These are phyloP conservation scores for Terfezia boudieri DNA, from an alignment of 495 filamentous ascomycete genomes.

Conservation along the genomic window DNA sequence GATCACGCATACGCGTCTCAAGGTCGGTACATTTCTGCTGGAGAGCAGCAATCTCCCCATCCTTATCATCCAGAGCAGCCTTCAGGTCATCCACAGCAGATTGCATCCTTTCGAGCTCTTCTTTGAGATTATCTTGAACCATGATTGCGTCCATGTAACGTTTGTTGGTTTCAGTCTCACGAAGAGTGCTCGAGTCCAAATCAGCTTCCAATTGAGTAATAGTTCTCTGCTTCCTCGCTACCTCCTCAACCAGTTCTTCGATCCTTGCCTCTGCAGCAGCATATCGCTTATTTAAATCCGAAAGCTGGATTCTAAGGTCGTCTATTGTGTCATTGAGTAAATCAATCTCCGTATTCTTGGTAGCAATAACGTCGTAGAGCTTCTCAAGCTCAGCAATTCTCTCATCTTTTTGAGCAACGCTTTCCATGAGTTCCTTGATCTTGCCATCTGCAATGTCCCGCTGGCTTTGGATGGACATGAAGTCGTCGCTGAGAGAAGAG, in stretches of 20 bases:
- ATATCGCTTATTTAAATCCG: slow-evolving; percentile 8
- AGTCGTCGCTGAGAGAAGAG: neutral
- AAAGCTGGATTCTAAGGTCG: slow-evolving; percentile 4
- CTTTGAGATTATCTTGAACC: neutral
- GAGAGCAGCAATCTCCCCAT: neutral
- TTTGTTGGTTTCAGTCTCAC: slow-evolving; percentile 4
- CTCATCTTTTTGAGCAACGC: neutral
- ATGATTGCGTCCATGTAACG: slow-evolving; percentile 1
- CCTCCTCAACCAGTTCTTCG: slow-evolving; percentile 6
- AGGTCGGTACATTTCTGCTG: neutral
- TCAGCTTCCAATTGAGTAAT: slow-evolving; percentile 6
- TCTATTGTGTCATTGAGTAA: neutral
- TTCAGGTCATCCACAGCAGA: neutral
- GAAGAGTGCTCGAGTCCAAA: slow-evolving; percentile 2
- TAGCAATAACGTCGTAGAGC: neutral
- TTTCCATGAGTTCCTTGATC: neutral
- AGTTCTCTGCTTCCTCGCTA: slow-evolving; percentile 5
- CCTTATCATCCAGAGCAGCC: neutral
- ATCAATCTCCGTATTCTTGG: neutral
- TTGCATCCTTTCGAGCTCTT: neutral
- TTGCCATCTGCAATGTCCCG: neutral
- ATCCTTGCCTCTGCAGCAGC: slow-evolving; percentile 5
- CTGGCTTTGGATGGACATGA: neutral
- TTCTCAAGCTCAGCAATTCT: neutral
- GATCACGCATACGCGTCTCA: neutral